phyloP scores from a whole-genome alignment of 2,329 filamentous ascomycete genomes.

The Emmonsiellopsis sp. region DNA sequence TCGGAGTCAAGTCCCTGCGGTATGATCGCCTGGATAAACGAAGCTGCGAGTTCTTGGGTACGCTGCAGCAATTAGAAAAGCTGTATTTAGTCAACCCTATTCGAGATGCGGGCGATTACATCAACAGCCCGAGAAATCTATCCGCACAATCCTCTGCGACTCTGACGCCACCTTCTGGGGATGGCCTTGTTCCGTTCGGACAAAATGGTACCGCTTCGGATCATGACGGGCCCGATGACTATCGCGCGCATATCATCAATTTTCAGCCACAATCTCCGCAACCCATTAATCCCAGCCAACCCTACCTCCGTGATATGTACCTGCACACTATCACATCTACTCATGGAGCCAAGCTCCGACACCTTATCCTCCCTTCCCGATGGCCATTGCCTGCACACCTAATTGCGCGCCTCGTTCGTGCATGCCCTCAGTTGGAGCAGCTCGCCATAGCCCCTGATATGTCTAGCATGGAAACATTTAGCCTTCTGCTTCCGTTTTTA shows the following conservation, averaged over 20 bases:
- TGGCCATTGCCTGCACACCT: slow-evolving; percentile 45
- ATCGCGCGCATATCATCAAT: background rate
- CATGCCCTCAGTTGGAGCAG: slow-evolving; percentile 51
- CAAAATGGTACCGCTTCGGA: background rate
- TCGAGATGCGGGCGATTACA: slow-evolving; percentile 19
- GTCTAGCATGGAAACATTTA: slow-evolving; percentile 30
- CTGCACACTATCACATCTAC: slow-evolving; percentile 43
- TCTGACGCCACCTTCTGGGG: background rate
- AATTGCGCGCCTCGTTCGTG: slow-evolving; percentile 43
- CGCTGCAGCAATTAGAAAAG: slow-evolving; percentile 38
- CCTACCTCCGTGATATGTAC: slow-evolving; percentile 36
- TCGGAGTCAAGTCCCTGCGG: slow-evolving; percentile 40
- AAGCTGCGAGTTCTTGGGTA: slow-evolving; percentile 34
- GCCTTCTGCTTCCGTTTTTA: slow-evolving; percentile 32
- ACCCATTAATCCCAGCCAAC: slow-evolving; percentile 19
- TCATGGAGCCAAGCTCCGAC: slow-evolving; percentile 44
- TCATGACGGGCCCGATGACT: background rate
- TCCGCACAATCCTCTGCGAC: slow-evolving; percentile 6
- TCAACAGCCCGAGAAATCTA: slow-evolving; percentile 20
- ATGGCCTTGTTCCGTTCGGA: background rate
- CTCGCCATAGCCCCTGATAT: slow-evolving; percentile 44
- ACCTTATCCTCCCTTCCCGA: slow-evolving; percentile 48
- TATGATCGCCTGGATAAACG: slow-evolving; percentile 41
- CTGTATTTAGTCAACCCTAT: slow-evolving; percentile 44
- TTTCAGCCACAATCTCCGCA: slow-evolving; percentile 16